A percentile compares a stretch with the other conserved stretches of the same genome.
Conservation (phyloP, 371 early-diverging fungal species). For the Rhizopus sp. region DNA sequence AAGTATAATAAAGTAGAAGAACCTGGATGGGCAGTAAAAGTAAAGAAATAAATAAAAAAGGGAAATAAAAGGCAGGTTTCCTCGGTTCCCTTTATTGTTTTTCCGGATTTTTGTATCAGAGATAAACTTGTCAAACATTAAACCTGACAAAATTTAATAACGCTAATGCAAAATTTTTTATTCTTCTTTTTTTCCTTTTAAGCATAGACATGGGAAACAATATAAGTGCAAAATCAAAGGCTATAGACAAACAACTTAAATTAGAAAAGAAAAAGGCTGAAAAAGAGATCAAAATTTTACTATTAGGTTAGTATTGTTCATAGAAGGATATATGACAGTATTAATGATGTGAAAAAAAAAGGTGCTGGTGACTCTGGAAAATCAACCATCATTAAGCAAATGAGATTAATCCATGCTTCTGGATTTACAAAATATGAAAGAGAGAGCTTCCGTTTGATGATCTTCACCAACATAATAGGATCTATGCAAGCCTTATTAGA, state of each 20-base stretch:
- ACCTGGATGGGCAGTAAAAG: conserved; percentile 16
- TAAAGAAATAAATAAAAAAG: conserved; percentile 12
- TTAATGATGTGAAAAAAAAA: conserved; percentile 25
- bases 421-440: conserved; percentile 86
- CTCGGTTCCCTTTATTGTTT: neutral
- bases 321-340: neutral
- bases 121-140: conserved; percentile 1
- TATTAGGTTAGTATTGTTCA: conserved; percentile 67
- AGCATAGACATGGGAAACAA: conserved; percentile 62
- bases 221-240: conserved; percentile 77
- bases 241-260: conserved; percentile 86
- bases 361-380: conserved; percentile 98
- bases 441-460: conserved; percentile 82
- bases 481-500: conserved; percentile 88
- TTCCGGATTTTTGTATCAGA: neutral
- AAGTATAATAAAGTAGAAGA: conserved; percentile 58
- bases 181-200: conserved; percentile 8
- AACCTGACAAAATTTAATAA: neutral
- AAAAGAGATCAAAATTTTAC: conserved; percentile 93
- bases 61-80: neutral
- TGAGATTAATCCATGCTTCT: conserved; percentile 91
- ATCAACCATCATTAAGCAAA: conserved; percentile 94
- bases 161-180: neutral
- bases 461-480: conserved; percentile 85
- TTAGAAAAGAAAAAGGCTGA: conserved; percentile 71